A percentile compares a stretch with the other conserved stretches of the same genome.
Evolutionary conservation across 2,329 filamentous ascomycete genomes (phyloP).

Genomic region (Botrytis tulipae): DNA sequence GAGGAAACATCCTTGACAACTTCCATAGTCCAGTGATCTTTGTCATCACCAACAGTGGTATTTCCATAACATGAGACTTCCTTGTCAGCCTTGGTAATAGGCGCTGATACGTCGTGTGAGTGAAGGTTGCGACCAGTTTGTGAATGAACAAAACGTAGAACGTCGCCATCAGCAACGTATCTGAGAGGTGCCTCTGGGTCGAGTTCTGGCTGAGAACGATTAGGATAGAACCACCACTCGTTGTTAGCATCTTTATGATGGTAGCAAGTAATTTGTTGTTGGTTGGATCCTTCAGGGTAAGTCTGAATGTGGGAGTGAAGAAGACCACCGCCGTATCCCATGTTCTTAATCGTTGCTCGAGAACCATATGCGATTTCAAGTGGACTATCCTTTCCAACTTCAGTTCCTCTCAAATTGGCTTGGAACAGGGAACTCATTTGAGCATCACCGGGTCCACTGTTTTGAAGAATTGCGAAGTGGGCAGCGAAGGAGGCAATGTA

Average conservation of each 20-base stretch:
- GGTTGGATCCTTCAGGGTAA: conserved; percentile 86
- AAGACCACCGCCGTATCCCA: conserved; percentile 96
- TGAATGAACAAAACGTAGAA: conserved; percentile 85
- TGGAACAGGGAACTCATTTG: conserved; percentile 99
- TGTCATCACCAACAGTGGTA: conserved; percentile 89
- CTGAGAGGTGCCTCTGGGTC: conserved; percentile 67
- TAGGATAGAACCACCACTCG: conserved; percentile 99
- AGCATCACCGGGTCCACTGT: conserved; percentile 93
- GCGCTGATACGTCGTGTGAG: conserved; percentile 86
- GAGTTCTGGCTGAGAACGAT: conserved; percentile 72
- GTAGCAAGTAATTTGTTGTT: conserved; percentile 98
- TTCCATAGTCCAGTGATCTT: conserved; percentile 96
- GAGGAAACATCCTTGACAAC: conserved; percentile 85
- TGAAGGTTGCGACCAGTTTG: conserved; percentile 97
- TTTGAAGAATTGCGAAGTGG: conserved; percentile 91
- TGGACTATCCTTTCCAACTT: conserved; percentile 91
- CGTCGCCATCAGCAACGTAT: conserved; percentile 74
- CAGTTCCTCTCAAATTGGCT: conserved; percentile 89
- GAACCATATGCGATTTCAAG: conserved; percentile 90
- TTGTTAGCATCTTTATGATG: conserved; percentile 99
- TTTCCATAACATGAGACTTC: conserved; percentile 98
- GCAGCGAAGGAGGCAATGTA: conserved; percentile 95
- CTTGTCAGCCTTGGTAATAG: conserved; percentile 81
- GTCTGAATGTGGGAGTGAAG: conserved; percentile 96
- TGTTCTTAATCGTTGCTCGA: conserved; percentile 92